Conservation (phyloP, 352 stramenopile genomes). For the Phytophthora europaea region DNA sequence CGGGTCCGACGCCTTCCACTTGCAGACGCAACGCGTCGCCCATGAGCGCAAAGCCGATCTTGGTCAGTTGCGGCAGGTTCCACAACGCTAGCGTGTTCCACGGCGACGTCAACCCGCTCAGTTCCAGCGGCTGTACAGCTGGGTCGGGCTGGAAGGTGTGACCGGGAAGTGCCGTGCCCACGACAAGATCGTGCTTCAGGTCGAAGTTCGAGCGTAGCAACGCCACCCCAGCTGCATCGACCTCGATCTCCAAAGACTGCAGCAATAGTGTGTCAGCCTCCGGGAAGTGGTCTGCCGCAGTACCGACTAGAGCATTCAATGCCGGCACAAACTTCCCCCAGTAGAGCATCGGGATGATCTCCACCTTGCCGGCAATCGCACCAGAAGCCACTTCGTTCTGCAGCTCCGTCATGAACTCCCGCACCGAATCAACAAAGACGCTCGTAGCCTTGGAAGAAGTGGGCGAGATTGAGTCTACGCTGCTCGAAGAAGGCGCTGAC, state of each 20-base stretch:
- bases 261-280: slow-evolving; percentile 72
- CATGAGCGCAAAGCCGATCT: slow-evolving; percentile 91
- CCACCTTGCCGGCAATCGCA: slow-evolving; percentile 30
- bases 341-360: slow-evolving; percentile 90
- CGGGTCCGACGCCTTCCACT: slow-evolving; percentile 34
- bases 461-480: slow-evolving; percentile 16
- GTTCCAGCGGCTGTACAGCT: slow-evolving; percentile 46
- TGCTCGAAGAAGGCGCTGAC: not conserved
- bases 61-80: slow-evolving; percentile 90
- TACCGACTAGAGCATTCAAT: slow-evolving; percentile 91
- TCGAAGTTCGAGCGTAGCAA: slow-evolving; percentile 74
- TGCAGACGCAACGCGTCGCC: slow-evolving; percentile 78
- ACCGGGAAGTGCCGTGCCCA: slow-evolving; percentile 89
- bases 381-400: slow-evolving; percentile 29
- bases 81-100: slow-evolving; percentile 98
- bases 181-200: slow-evolving; percentile 81
- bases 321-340: slow-evolving; percentile 95
- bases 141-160: slow-evolving; percentile 57
- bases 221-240: slow-evolving; percentile 56
- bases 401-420: slow-evolving; percentile 42
- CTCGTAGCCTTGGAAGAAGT: slow-evolving; percentile 20
- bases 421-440: slow-evolving; percentile 49
- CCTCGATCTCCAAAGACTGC: slow-evolving; percentile 91
- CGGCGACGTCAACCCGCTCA: slow-evolving; percentile 90
- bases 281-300: slow-evolving; percentile 61